Evolutionary conservation across 2,329 filamentous ascomycete species (phyloP).

Genomic region (Amylocarpus encephaloides): DNA sequence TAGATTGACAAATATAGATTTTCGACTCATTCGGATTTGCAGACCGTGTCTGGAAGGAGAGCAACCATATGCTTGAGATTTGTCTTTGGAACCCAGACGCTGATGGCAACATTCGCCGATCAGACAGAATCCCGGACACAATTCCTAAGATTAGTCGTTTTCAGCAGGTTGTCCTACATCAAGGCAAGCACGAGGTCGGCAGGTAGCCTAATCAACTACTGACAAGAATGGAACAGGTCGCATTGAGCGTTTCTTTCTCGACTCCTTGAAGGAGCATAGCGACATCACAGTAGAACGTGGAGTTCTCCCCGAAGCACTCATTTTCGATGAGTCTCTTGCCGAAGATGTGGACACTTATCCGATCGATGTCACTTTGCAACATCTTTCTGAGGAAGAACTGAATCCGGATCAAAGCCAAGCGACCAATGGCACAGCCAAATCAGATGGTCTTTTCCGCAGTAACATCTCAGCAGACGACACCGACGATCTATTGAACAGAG

Average conservation of each 20-base stretch:
- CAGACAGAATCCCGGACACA: slow-evolving; percentile 56
- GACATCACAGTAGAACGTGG: slow-evolving; percentile 53
- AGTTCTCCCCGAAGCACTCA: slow-evolving; percentile 49
- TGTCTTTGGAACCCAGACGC: slow-evolving; percentile 55
- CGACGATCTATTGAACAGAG: slow-evolving; percentile 39
- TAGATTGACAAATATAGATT: slow-evolving; percentile 45
- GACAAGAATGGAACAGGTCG: slow-evolving; percentile 31
- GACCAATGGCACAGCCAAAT: slow-evolving; percentile 17
- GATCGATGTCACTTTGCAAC: slow-evolving; percentile 51
- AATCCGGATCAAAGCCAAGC: slow-evolving; percentile 41
- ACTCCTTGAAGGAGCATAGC: slow-evolving; percentile 50
- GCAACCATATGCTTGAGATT: slow-evolving; percentile 64
- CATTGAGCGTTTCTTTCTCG: slow-evolving; percentile 61
- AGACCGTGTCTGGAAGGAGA: slow-evolving; percentile 57
- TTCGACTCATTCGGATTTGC: slow-evolving; percentile 65
- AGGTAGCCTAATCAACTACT: background rate
- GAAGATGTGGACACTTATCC: slow-evolving; percentile 51
- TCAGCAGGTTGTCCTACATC: slow-evolving; percentile 61
- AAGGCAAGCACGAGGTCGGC: slow-evolving; percentile 40
- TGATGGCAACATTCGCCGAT: slow-evolving; percentile 50
- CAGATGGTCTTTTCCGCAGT: slow-evolving; percentile 53
- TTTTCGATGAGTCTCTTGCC: slow-evolving; percentile 45
- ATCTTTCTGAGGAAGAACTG: slow-evolving; percentile 52
- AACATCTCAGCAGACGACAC: slow-evolving; percentile 53
- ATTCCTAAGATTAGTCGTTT: slow-evolving; percentile 56